Evolutionary conservation across 2,329 filamentous ascomycete species (phyloP).

Genomic region (Cladosporium sp.): DNA sequence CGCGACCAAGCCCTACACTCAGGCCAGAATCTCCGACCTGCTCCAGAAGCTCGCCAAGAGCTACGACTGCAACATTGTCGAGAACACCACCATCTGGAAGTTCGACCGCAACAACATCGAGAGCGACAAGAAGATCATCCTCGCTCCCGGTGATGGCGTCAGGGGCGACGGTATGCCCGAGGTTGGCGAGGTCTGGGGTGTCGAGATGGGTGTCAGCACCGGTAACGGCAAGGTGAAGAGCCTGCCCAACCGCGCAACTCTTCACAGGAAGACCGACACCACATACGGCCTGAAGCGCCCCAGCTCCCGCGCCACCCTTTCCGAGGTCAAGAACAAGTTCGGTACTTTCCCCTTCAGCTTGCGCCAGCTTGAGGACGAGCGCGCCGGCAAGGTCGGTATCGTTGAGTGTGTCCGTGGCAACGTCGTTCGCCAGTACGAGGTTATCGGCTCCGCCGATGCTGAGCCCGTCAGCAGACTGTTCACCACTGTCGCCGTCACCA

Average conservation of each 20-base stretch:
- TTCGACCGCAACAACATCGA: conserved; percentile 98
- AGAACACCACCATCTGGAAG: conserved; percentile 96
- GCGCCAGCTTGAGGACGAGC: conserved; percentile 93
- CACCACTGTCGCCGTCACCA: conserved; percentile 91
- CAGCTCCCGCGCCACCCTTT: conserved; percentile 85
- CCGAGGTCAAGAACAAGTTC: conserved; percentile 95
- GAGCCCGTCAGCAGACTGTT: conserved; percentile 79
- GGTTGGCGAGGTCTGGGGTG: conserved; percentile 92
- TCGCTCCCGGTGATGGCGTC: conserved; percentile 77
- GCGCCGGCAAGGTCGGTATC: conserved; percentile 89
- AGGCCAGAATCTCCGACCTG: conserved; percentile 78
- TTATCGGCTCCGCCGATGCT: conserved; percentile 88
- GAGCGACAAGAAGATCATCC: conserved; percentile 95
- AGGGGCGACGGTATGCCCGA: conserved; percentile 89
- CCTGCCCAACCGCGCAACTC: conserved; percentile 78
- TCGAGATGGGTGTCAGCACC: conserved; percentile 88
- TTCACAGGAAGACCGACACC: conserved; percentile 87
- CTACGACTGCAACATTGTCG: conserved; percentile 88
- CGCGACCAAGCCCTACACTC: conserved; percentile 74
- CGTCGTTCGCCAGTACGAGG: conserved; percentile 92
- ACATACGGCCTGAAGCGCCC: conserved; percentile 93
- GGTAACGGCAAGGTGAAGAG: conserved; percentile 94
- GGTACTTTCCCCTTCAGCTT: conserved; percentile 97
- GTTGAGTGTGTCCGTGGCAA: conserved; percentile 93
- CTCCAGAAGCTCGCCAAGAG: conserved; percentile 87